Evolutionary conservation across 306 rosid species (phyloP), one percentile per base, ranked within the genome.

Genomic region (Medicago ruthenica): DNA sequence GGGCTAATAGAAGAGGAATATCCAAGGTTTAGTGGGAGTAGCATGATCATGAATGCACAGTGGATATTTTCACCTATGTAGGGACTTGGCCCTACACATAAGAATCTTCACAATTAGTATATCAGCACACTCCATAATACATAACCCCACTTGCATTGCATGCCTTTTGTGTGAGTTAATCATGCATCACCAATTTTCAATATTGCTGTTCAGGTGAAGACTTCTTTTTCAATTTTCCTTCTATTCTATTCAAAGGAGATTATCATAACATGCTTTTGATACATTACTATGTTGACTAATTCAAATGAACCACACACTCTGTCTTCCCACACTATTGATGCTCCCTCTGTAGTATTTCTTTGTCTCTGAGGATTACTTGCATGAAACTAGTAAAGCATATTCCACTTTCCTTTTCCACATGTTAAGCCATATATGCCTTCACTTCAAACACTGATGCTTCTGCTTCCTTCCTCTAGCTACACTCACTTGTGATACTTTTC

Each of bases 251-350:
- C 89, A 81, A 87, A 86, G 79, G 47, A 44, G 79, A 77, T 82
- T 85, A 82, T 88, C 87, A 87, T 89, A 74, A 73, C 83, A 81
- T 85, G 90, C 88, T 88, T 89, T 90, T 92, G 93, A 90, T 86
- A 76, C 82, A 92, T 92, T 88, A 88, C 93, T 75, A 87, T 86
- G 89, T 92, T 92, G 97, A 90, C 96, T 95, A 95, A 84, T 75
- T 84, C 96, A 89, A 92, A 82, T 84, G 55, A 88, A 82, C 85
- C 81, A 77, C 75, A n/a, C 76, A 21, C 44, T 67, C 81, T 84
- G 42, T 74, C 63, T 66, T 71, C 60, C 75, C 79, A 57, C 76
- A 82, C 55, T 74, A 61, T 61, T 37, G 12, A 61, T 15, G 21
- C 41, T 60, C 20, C 66, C 74, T 47, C 53, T 63, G 66, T 79